phyloP scores from a whole-genome alignment of 768 basidiomycete species.

The Aureoboletus auriporus region DNA sequence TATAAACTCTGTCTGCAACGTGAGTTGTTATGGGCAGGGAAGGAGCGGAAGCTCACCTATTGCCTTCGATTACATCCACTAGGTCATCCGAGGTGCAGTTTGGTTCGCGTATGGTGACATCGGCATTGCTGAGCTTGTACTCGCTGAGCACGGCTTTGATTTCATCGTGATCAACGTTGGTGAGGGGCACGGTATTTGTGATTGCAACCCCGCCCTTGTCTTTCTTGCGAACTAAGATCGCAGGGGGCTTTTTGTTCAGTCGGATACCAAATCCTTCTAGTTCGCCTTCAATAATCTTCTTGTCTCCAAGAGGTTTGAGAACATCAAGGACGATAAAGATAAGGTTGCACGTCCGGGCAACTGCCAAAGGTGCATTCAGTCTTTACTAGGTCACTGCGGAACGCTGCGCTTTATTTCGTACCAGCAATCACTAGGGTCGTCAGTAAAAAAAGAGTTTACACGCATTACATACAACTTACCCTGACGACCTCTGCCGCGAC shows the following conservation, averaged over 20 bases:
- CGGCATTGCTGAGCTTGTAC: constrained; percentile 85
- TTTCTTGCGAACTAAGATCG: constrained; percentile 77
- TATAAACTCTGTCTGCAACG: constrained; percentile 66
- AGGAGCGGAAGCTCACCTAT: constrained; percentile 46
- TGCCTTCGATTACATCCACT: constrained; percentile 96
- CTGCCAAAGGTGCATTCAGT: constrained; percentile 36
- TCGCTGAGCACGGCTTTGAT: constrained; percentile 94
- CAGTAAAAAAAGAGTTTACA: constrained; percentile 19
- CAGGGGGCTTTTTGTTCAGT: constrained; percentile 91
- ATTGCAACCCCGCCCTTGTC: constrained; percentile 91
- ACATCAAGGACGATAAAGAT: constrained; percentile 99
- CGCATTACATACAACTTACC: constrained; percentile 39
- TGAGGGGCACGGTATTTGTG: constrained; percentile 94
- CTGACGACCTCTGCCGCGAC: constrained; percentile 94
- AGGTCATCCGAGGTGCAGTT: constrained; percentile 92
- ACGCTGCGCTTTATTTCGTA: constrained; percentile 36
- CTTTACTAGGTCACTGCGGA: background rate
- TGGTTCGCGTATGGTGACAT: constrained; percentile 90
- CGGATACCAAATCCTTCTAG: constrained; percentile 98
- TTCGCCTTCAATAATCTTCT: constrained; percentile 86
- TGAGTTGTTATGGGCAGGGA: constrained; percentile 1
- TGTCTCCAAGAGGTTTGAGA: constrained; percentile 93
- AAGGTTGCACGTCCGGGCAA: constrained; percentile 95
- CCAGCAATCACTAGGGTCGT: constrained; percentile 64
- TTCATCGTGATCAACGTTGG: constrained; percentile 92